These are phyloP conservation scores for Starmerella vitae DNA, from an alignment of 805 yeast genomes.

Conservation along the genomic window DNA sequence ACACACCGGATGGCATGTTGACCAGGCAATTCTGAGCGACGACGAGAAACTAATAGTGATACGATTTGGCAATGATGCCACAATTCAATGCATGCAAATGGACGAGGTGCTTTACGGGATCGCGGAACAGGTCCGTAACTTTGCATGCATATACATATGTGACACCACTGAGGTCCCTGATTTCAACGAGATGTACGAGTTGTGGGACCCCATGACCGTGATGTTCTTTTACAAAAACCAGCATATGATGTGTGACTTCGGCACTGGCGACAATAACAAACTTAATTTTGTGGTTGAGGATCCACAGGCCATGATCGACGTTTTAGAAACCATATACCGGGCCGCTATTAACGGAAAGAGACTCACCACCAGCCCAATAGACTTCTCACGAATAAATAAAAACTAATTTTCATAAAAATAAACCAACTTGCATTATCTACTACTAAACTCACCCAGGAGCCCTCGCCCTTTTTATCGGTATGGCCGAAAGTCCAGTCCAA, in stretches of 20 bases:
- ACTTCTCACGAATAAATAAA: slow-evolving; percentile 15
- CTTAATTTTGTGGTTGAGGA: slow-evolving; percentile 66
- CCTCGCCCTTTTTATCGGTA: no score
- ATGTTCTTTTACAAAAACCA: slow-evolving; percentile 87
- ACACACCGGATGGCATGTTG: slow-evolving; percentile 90
- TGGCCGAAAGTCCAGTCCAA: not conserved
- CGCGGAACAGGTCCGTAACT: slow-evolving; percentile 73
- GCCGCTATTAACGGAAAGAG: slow-evolving; percentile 93
- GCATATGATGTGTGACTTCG: slow-evolving; percentile 97
- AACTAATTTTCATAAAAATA: no score
- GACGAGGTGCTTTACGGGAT: slow-evolving; percentile 72
- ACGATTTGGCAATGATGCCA: slow-evolving; percentile 70
- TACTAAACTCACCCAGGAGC: no score
- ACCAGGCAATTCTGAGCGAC: slow-evolving; percentile 83
- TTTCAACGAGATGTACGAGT: slow-evolving; percentile 78
- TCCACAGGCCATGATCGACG: slow-evolving; percentile 81
- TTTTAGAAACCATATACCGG: slow-evolving; percentile 74
- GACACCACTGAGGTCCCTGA: slow-evolving; percentile 84
- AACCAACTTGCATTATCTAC: no score
- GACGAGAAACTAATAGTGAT: slow-evolving; percentile 78
- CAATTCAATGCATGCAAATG: slow-evolving; percentile 72
- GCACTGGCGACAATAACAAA: slow-evolving; percentile 95
- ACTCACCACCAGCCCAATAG: slow-evolving; percentile 66
- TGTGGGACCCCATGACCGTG: slow-evolving; percentile 77
- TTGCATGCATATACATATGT: slow-evolving; percentile 78